phyloP scores from a whole-genome alignment of 2,329 filamentous ascomycete species.

The Botrytis aclada region DNA sequence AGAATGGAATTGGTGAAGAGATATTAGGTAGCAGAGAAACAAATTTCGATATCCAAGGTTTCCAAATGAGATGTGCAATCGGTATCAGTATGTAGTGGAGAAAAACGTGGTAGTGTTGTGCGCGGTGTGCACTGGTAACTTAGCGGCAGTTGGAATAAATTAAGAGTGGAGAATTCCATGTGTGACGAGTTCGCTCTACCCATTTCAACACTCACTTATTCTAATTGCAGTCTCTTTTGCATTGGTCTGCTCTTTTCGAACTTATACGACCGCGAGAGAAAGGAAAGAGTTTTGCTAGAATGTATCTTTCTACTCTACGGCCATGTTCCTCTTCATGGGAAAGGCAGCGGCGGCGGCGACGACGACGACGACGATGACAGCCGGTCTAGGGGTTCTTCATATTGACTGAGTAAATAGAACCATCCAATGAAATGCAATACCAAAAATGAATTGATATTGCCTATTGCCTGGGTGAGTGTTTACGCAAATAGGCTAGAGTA shows the following conservation, averaged over 20 bases:
- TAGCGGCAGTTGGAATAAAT: slow-evolving; percentile 7
- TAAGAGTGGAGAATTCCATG: neutral
- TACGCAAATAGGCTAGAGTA: neutral
- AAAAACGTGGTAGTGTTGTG: neutral
- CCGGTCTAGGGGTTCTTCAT: neutral
- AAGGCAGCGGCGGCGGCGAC: neutral
- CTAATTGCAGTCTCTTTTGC: neutral
- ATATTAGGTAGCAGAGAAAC: neutral
- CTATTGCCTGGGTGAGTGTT: neutral
- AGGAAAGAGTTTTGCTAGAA: neutral
- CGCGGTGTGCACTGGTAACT: neutral
- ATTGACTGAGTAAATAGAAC: neutral
- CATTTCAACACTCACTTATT: neutral
- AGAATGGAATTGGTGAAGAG: neutral
- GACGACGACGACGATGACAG: neutral
- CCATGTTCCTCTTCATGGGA: neutral
- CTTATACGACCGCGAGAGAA: neutral
- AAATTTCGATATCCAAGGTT: neutral
- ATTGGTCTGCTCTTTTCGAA: neutral
- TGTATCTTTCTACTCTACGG: neutral
- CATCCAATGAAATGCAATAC: neutral
- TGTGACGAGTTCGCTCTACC: neutral
- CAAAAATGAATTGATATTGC: neutral
- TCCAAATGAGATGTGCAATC: neutral
- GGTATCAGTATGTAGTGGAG: neutral